Evolutionary conservation across 257 asterid species (phyloP).

Genomic region (Thymus quinquecostatus): DNA sequence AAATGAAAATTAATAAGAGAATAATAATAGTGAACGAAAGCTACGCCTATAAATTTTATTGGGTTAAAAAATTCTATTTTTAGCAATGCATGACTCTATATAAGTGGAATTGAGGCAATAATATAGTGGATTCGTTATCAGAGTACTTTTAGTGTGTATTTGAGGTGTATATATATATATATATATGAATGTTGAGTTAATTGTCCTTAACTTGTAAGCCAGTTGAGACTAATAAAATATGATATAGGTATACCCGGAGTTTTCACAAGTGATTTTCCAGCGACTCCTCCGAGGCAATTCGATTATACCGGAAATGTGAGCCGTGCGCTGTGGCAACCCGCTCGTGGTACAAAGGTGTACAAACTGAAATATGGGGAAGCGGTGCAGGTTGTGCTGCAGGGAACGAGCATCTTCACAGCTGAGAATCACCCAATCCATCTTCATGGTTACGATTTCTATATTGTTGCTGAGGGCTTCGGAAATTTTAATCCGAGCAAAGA

Average conservation of each 20-base stretch:
- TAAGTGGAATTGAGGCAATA: too few relatives aligned
- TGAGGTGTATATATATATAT: too few relatives aligned
- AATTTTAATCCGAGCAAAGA: slow-evolving; percentile 67
- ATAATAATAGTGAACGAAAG: too few relatives aligned
- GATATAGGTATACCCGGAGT: slow-evolving; percentile 59
- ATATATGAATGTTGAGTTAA: too few relatives aligned
- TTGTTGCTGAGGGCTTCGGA: slow-evolving; percentile 88
- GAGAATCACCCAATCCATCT: slow-evolving; percentile 96
- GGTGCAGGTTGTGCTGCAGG: slow-evolving; percentile 84
- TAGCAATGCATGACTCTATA: too few relatives aligned
- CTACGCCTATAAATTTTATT: too few relatives aligned
- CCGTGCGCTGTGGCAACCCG: slow-evolving; percentile 82
- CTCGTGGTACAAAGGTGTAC: slow-evolving; percentile 59
- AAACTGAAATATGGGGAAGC: slow-evolving; percentile 64
- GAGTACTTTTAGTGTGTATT: too few relatives aligned
- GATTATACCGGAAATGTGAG: slow-evolving; percentile 90
- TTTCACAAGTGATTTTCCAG: slow-evolving; percentile 79
- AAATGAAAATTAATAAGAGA: too few relatives aligned
- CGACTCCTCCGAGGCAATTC: slow-evolving; percentile 58
- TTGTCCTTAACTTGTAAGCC: too few relatives aligned
- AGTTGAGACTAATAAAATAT: too few relatives aligned
- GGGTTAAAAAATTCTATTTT: too few relatives aligned
- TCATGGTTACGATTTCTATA: slow-evolving; percentile 87
- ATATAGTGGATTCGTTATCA: too few relatives aligned
- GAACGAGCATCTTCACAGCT: slow-evolving; percentile 74